phyloP scores from a whole-genome alignment of 2,329 filamentous ascomycete genomes.

The Lasiodiplodia citricola region DNA sequence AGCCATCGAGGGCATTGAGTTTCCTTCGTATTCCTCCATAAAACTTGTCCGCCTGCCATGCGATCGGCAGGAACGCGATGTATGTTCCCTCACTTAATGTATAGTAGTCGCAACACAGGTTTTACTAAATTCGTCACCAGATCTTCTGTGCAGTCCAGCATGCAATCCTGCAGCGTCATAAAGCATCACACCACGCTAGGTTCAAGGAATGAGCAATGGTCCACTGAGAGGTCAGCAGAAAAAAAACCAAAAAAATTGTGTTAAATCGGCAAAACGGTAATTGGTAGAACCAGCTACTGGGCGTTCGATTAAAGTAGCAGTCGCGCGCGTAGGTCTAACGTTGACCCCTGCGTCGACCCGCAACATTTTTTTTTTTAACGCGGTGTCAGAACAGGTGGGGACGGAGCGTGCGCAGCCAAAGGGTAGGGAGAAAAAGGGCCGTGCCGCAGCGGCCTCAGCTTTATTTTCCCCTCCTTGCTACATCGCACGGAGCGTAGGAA shows the following conservation, averaged over 20 bases:
- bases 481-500: conserved; percentile 16
- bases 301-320: not conserved
- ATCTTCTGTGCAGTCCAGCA: not conserved
- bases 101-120: not conserved
- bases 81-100: not conserved
- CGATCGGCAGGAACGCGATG: conserved; percentile 3
- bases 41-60: not conserved
- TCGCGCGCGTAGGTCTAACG: not conserved
- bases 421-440: conserved; percentile 8
- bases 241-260: not conserved
- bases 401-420: not conserved
- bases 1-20: not conserved
- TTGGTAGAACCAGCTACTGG: not conserved
- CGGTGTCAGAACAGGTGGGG: not conserved
- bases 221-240: not conserved
- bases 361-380: not conserved
- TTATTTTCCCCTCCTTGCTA: not conserved
- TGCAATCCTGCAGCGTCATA: not conserved
- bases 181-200: not conserved
- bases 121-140: not conserved
- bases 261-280: not conserved
- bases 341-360: conserved; percentile 15
- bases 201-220: not conserved
- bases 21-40: not conserved
- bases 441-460: conserved; percentile 18